Conservation (phyloP, 768 basidiomycete species). For the Exidia glandulosa region DNA sequence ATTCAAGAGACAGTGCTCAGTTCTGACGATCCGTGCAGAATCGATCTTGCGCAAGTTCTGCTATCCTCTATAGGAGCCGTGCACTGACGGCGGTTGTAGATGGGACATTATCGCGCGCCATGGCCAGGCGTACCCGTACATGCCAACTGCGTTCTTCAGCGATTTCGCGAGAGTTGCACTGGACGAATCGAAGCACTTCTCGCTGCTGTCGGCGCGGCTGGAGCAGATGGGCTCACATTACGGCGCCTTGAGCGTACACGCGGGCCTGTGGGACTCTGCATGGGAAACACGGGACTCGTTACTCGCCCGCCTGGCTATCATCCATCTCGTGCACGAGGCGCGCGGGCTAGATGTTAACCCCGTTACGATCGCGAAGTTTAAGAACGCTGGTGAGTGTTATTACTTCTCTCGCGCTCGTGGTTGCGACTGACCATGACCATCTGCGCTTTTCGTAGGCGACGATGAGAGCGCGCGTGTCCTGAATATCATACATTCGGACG, state of each 20-base stretch:
- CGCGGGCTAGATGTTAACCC: conserved; percentile 79
- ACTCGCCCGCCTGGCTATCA: conserved; percentile 64
- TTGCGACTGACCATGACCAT: neutral
- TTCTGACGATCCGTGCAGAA: neutral
- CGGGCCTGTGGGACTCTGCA: conserved; percentile 73
- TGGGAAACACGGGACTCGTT: conserved; percentile 54
- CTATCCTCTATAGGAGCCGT: neutral
- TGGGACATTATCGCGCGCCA: conserved; percentile 82
- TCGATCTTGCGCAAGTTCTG: conserved; percentile 9
- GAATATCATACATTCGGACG: conserved; percentile 70
- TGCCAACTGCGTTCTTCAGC: conserved; percentile 67
- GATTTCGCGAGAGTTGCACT: conserved; percentile 79
- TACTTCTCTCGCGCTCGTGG: too few relatives aligned
- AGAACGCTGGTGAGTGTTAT: conserved; percentile 33
- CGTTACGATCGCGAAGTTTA: conserved; percentile 61
- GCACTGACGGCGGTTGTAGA: conserved; percentile 19
- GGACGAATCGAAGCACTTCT: conserved; percentile 82
- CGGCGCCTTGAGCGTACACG: conserved; percentile 61
- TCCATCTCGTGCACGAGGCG: conserved; percentile 80
- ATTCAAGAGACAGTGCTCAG: neutral
- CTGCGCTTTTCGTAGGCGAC: conserved; percentile 28
- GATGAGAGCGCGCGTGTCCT: conserved; percentile 52
- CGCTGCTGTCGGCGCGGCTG: conserved; percentile 52
- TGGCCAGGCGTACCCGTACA: conserved; percentile 42
- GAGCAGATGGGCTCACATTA: conserved; percentile 54